Base-by-base conservation (phyloP, 306 rosid species). In the Glycine latifolia region DNA sequence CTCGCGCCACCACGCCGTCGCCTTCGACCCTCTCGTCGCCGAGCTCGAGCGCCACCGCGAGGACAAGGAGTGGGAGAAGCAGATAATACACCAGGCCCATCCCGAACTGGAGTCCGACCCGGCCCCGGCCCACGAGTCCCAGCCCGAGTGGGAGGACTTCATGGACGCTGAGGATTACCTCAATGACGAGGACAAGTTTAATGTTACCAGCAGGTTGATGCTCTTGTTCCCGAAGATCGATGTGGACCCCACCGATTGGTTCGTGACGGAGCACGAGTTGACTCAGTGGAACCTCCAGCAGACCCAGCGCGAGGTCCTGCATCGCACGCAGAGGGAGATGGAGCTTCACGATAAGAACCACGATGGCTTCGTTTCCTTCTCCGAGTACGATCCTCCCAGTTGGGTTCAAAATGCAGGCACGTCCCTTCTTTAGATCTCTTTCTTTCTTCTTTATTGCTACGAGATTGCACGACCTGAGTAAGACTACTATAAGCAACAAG, bases 81-180 rank as follows among this genome's bases (percentile, higher is more conserved):
- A 93, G 59, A 76, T 88, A 82, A 59, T 95, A 8, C 93, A 92
- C 31, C 89, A 87, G 4, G 62, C 89, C 1, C 90, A 91, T 62
- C 85, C 90, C 2, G 89, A 93, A 35, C 15, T 86, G 31, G 87
- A 61, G 14, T 41, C 86, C 0, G 98, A 97, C 1, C 99, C 97
- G 1, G 98, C 98, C 1, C 99, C 97, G 0, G 92, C 81, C 6
- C 89, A 87, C 59, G 98, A 95, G 86, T 86, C 95, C 0, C 97
- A 93, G 74, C 94, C 97, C 20, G 97, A 91, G 86, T 95, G 97
- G 99, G 97, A 93, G 71, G 94, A 93, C 70, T 93, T 86, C 87
- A 87, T 91, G 91, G 85, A 95, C 67, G 95, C 97, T 10, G 97
- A 95, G 86, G 97, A 95, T 71, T 95, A 91, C 65, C 66, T 95